Conservation (phyloP, 1,284 basidiomycete species). For the Tilletia indica region DNA sequence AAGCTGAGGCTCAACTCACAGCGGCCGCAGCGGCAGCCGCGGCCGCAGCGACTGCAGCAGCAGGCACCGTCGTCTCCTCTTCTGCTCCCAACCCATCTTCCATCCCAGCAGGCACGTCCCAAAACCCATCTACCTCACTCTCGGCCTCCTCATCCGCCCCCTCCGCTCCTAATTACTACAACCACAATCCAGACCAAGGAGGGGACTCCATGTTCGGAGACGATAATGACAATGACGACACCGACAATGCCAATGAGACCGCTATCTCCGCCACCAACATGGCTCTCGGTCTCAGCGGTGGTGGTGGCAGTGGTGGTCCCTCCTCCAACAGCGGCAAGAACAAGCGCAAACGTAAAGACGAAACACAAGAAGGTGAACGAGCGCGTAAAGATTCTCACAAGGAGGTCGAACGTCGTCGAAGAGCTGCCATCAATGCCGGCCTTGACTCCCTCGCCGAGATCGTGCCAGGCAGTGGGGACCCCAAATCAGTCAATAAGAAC, state of each 20-base stretch:
- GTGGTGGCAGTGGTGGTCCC: background rate
- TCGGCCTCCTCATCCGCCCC: background rate
- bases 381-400: slow-evolving; percentile 63
- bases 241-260: background rate
- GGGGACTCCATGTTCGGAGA: no score
- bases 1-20: slow-evolving; percentile 14
- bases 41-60: background rate
- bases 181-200: no score
- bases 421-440: slow-evolving; percentile 92
- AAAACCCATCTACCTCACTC: background rate
- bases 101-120: background rate
- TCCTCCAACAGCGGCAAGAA: background rate
- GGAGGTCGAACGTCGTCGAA: slow-evolving; percentile 90
- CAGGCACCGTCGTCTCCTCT: background rate
- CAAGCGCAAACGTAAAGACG: slow-evolving; percentile 17
- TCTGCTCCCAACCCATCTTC: background rate
- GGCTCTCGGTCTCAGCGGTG: background rate
- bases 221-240: background rate
- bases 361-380: slow-evolving; percentile 2
- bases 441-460: slow-evolving; percentile 87
- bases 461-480: slow-evolving; percentile 70
- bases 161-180: no score
- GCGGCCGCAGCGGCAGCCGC: slow-evolving; percentile 12
- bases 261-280: no score
- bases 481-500: slow-evolving; percentile 74